A percentile compares a stretch with the other conserved stretches of the same genome.
phyloP scores from a whole-genome alignment of 1,284 basidiomycete genomes.

The Tranzscheliella williamsii region DNA sequence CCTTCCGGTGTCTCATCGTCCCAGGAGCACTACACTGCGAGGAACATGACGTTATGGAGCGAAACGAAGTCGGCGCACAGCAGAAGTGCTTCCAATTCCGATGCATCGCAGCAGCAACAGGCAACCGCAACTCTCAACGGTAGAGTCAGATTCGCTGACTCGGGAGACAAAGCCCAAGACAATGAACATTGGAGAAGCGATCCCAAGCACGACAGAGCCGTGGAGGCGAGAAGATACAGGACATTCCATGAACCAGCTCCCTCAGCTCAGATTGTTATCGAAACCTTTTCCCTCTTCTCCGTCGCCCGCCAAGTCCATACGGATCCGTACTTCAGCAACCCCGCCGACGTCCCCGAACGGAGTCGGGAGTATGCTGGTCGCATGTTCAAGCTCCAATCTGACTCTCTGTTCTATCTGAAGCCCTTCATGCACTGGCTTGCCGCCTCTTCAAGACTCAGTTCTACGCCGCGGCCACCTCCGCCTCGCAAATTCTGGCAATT shows the following conservation, averaged over 20 bases:
- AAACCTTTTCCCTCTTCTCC: constrained; percentile 66
- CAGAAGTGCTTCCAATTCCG: not conserved
- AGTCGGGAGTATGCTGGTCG: constrained; percentile 80
- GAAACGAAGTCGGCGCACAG: constrained; percentile 10
- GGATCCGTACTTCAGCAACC: constrained; percentile 66
- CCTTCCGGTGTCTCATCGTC: constrained; percentile 7
- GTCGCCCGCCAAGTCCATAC: constrained; percentile 73
- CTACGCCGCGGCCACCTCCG: too few relatives aligned
- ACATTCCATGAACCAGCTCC: constrained; percentile 30
- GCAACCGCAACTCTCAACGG: not conserved
- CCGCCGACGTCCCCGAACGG: constrained; percentile 71
- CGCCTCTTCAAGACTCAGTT: not conserved
- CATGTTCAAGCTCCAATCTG: constrained; percentile 70
- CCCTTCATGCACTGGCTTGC: constrained; percentile 54
- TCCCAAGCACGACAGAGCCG: too few relatives aligned
- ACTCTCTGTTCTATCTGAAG: constrained; percentile 52
- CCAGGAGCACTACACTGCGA: constrained; percentile 12
- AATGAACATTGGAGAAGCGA: not conserved
- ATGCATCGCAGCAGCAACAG: not conserved
- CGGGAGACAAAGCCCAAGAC: not conserved
- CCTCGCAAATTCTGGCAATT: constrained; percentile 62
- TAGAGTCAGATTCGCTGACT: not conserved
- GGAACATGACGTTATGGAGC: constrained; percentile 28
- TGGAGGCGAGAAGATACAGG: not conserved
- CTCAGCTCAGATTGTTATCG: constrained; percentile 62